phyloP scores from a whole-genome alignment of 1,139 yeast genomes.

The Candida sanyaensis region DNA sequence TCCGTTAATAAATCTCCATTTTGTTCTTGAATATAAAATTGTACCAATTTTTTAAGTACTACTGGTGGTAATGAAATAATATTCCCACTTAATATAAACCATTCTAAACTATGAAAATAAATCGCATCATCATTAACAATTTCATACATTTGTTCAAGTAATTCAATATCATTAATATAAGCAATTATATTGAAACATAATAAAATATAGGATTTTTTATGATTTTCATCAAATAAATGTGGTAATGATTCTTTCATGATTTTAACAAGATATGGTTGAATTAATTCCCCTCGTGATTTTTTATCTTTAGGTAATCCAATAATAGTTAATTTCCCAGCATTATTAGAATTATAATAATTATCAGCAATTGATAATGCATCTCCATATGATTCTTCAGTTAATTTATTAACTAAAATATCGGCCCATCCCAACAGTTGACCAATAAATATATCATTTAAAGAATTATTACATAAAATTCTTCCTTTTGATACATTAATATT shows the following conservation, averaged over 20 bases:
- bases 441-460: slow-evolving; percentile 30
- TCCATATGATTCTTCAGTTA: slow-evolving; percentile 51
- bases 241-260: slow-evolving; percentile 55
- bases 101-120: slow-evolving; percentile 55
- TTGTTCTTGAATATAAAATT: slow-evolving; percentile 41
- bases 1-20: slow-evolving; percentile 57
- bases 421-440: slow-evolving; percentile 78
- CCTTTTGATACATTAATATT: slow-evolving; percentile 29
- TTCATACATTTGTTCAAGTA: slow-evolving; percentile 60
- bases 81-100: slow-evolving; percentile 48
- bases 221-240: slow-evolving; percentile 27
- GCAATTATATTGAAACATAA: slow-evolving; percentile 19
- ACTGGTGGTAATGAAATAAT: slow-evolving; percentile 59
- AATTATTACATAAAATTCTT: slow-evolving; percentile 18
- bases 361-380: slow-evolving; percentile 59
- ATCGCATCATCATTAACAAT: slow-evolving; percentile 29
- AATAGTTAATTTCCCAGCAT: slow-evolving; percentile 47
- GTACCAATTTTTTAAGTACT: slow-evolving; percentile 61
- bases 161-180: slow-evolving; percentile 23
- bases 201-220: slow-evolving; percentile 6
- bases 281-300: slow-evolving; percentile 45
- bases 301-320: slow-evolving; percentile 56
- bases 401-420: slow-evolving; percentile 52
- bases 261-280: slow-evolving; percentile 57
- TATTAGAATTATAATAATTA: slow-evolving; percentile 47